A percentile compares a stretch with the other conserved stretches of the same genome.
Evolutionary conservation across 345 rosid genomes (phyloP).

Genomic region (Eucalyptus fibrosa): DNA sequence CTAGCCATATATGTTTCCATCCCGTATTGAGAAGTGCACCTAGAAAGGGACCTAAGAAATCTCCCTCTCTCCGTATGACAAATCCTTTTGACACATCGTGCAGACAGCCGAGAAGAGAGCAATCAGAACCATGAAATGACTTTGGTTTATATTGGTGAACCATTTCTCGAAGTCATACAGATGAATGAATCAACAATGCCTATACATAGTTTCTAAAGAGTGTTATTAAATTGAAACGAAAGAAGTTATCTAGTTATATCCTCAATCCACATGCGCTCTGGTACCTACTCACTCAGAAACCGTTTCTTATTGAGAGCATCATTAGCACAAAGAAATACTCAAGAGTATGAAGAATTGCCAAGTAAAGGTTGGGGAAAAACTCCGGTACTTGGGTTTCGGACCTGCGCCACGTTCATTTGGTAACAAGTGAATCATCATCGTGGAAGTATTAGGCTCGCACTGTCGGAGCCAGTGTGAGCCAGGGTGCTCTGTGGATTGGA

Average conservation of each 20-base stretch:
- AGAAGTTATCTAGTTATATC: not conserved
- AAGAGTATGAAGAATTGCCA: not conserved
- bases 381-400: not conserved
- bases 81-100: not conserved
- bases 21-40: not conserved
- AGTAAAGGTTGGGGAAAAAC: not conserved
- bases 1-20: not conserved
- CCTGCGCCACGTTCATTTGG: not conserved
- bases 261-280: not conserved
- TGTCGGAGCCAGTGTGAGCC: not conserved
- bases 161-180: not conserved
- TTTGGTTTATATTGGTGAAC: not conserved
- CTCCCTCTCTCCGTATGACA: not conserved
- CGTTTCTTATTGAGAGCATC: not conserved
- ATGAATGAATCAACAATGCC: not conserved
- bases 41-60: not conserved
- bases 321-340: not conserved
- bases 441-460: conserved; percentile 45
- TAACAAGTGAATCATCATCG: conserved; percentile 20
- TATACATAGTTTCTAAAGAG: not conserved
- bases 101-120: not conserved
- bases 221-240: not conserved
- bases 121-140: not conserved
- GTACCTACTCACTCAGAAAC: not conserved
- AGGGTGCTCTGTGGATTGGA: conserved; percentile 9